A percentile compares a stretch with the other conserved stretches of the same genome.
Evolutionary conservation across 2,329 filamentous ascomycete species (phyloP).

Genomic region (Diaporthe ilicicola): DNA sequence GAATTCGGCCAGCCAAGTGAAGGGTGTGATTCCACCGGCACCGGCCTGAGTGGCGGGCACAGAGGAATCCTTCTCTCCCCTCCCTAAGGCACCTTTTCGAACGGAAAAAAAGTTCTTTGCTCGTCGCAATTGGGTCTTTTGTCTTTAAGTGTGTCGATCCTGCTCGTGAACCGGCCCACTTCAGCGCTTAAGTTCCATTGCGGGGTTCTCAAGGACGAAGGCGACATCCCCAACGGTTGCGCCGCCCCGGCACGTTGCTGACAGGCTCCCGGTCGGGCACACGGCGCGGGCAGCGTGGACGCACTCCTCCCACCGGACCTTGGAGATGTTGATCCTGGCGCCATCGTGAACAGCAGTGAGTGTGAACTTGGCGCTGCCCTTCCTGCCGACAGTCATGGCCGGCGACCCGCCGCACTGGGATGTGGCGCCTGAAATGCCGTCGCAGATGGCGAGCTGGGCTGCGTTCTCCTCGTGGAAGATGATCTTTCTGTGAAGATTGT

Average conservation of each 20-base stretch:
- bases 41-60: neutral
- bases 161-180: no score
- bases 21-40: neutral
- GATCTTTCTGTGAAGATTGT: conserved; percentile 46
- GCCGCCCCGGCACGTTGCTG: conserved; percentile 56
- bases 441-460: conserved; percentile 66
- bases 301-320: conserved; percentile 62
- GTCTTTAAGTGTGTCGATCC: neutral
- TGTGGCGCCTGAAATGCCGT: conserved; percentile 58
- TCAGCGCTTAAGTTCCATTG: conserved; percentile 2
- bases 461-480: conserved; percentile 67
- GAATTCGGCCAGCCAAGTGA: conserved; percentile 1
- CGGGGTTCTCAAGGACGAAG: conserved; percentile 49
- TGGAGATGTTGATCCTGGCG: conserved; percentile 61
- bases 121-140: neutral
- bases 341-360: conserved; percentile 52
- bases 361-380: conserved; percentile 57
- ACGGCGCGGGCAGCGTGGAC: conserved; percentile 60
- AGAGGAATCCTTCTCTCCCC: neutral
- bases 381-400: conserved; percentile 52
- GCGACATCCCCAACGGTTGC: conserved; percentile 55
- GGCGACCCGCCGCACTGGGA: conserved; percentile 53
- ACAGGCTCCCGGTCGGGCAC: conserved; percentile 59
- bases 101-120: neutral
- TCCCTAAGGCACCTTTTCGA: neutral